A percentile compares a stretch with the other conserved stretches of the same genome.
Conservation (phyloP, 1,284 basidiomycete species). For the Schizopora paradoxa region DNA sequence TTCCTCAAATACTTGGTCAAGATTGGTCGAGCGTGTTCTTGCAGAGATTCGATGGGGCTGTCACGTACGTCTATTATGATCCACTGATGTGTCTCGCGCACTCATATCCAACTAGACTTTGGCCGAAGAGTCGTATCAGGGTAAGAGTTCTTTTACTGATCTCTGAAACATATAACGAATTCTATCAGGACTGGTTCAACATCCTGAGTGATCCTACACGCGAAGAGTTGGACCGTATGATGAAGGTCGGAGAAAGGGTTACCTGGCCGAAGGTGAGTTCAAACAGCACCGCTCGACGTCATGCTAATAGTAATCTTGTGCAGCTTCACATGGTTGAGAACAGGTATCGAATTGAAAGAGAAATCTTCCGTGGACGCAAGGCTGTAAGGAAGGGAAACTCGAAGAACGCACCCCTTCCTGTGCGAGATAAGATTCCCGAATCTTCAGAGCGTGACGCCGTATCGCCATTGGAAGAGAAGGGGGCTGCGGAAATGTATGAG, state of each 20-base stretch:
- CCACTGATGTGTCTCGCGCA: conserved; percentile 8
- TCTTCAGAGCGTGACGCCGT: conserved; percentile 23
- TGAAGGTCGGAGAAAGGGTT: conserved; percentile 82
- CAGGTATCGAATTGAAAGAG: conserved; percentile 71
- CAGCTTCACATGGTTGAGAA: conserved; percentile 92
- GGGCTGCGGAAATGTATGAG: no score
- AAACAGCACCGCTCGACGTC: conserved; percentile 11
- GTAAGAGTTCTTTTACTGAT: conserved; percentile 35
- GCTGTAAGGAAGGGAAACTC: conserved; percentile 54
- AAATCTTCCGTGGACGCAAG: conserved; percentile 78
- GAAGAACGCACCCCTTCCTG: conserved; percentile 22
- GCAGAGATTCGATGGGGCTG: conserved; percentile 79
- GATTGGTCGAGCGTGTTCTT: conserved; percentile 95
- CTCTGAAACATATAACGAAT: conserved; percentile 17
- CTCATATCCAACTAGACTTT: conserved; percentile 56
- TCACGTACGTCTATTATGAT: conserved; percentile 59
- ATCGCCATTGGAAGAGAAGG: conserved; percentile 23
- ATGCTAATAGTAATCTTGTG: not conserved
- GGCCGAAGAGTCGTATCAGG: conserved; percentile 75
- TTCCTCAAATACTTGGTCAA: conserved; percentile 85
- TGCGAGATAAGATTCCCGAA: conserved; percentile 18
- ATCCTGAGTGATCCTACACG: conserved; percentile 82
- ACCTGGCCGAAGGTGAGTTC: conserved; percentile 86
- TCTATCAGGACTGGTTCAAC: conserved; percentile 70
- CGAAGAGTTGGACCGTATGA: conserved; percentile 77